phyloP scores from a whole-genome alignment of 192 early-diverging fungal species.

The Gamsiella multidivaricata region DNA sequence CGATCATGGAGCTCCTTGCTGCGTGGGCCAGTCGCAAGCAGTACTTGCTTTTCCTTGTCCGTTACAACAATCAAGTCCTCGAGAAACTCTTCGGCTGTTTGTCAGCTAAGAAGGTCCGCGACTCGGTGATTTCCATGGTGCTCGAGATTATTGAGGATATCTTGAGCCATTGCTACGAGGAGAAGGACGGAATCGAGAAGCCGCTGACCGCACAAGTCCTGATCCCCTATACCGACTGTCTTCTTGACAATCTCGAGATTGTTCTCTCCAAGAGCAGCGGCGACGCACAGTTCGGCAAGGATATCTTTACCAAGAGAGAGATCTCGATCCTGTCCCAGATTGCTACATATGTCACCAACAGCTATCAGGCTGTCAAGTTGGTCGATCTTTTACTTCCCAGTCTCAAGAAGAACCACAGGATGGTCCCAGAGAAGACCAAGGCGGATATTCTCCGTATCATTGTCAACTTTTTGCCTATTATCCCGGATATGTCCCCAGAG shows the following conservation, averaged over 20 bases:
- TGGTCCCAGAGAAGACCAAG: constrained; percentile 86
- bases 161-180: constrained; percentile 66
- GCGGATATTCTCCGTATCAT: constrained; percentile 86
- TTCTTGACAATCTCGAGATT: constrained; percentile 71
- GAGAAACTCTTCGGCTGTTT: constrained; percentile 78
- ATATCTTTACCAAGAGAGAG: constrained; percentile 70
- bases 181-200: constrained; percentile 55
- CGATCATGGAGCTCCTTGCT: constrained; percentile 79
- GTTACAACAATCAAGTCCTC: constrained; percentile 72
- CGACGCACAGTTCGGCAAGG: constrained; percentile 62
- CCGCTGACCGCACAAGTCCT: constrained; percentile 60
- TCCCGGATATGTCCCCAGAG: constrained; percentile 63
- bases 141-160: constrained; percentile 81
- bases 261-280: constrained; percentile 58
- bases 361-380: constrained; percentile 73
- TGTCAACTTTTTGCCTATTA: constrained; percentile 79
- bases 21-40: constrained; percentile 77
- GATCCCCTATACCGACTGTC: constrained; percentile 62
- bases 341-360: constrained; percentile 76
- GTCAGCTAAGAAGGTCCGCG: constrained; percentile 82
- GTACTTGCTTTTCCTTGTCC: constrained; percentile 75
- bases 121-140: constrained; percentile 75
- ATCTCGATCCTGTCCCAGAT: constrained; percentile 85
- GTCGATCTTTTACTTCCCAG: constrained; percentile 87
- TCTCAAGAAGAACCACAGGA: constrained; percentile 72